Percentiles rank a stretch among this genome's conserved stretches.
Evolutionary conservation across 2,329 filamentous ascomycete species (phyloP).

Genomic region (Diplodia sapinea): DNA sequence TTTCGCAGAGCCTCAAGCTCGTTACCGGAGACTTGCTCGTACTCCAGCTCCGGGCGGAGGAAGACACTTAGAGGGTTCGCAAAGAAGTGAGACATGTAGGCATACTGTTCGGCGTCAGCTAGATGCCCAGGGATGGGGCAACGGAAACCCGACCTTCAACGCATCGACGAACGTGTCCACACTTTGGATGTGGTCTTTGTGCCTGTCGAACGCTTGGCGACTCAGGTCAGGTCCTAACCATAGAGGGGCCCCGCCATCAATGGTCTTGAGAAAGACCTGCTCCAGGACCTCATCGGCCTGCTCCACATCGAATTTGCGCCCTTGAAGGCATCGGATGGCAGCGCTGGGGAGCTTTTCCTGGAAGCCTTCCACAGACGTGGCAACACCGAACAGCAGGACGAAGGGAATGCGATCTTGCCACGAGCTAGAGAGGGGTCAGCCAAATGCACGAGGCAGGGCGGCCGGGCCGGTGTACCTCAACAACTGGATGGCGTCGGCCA

Average conservation of each 20-base stretch:
- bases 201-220: slow-evolving; percentile 69
- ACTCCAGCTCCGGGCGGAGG: slow-evolving; percentile 48
- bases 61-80: slow-evolving; percentile 76
- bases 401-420: slow-evolving; percentile 81
- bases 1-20: slow-evolving; percentile 72
- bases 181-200: slow-evolving; percentile 77
- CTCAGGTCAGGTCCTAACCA: slow-evolving; percentile 69
- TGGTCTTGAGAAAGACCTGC: slow-evolving; percentile 69
- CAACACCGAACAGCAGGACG: slow-evolving; percentile 77
- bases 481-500: slow-evolving; percentile 73
- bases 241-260: slow-evolving; percentile 64
- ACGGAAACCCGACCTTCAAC: slow-evolving; percentile 62
- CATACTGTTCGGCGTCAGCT: slow-evolving; percentile 63
- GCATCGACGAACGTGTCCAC: slow-evolving; percentile 74
- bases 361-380: slow-evolving; percentile 80
- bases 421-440: slow-evolving; percentile 51
- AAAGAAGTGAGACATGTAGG: slow-evolving; percentile 86
- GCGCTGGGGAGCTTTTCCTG: slow-evolving; percentile 74
- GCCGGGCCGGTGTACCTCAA: slow-evolving; percentile 62
- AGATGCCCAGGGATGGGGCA: neutral
- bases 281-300: slow-evolving; percentile 75
- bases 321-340: slow-evolving; percentile 70
- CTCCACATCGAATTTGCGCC: slow-evolving; percentile 77
- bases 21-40: slow-evolving; percentile 58
- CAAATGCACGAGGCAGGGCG: neutral